Percentiles rank a stretch among this genome's conserved stretches.
phyloP scores from a whole-genome alignment of 805 yeast genomes.

The Candida piceae region DNA sequence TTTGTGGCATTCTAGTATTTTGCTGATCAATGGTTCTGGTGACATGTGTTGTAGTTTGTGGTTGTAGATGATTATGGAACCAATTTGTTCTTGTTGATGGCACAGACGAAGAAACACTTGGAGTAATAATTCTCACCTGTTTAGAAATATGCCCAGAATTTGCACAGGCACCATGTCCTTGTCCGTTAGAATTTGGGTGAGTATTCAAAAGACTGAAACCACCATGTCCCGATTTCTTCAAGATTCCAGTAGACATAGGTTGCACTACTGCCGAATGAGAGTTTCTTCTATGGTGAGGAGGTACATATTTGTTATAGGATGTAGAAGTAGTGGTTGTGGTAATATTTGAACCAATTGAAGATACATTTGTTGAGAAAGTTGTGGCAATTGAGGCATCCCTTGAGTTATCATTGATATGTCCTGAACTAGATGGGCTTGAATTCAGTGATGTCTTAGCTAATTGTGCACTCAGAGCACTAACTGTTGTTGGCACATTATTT shows the following conservation, averaged over 20 bases:
- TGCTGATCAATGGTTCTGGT: background rate
- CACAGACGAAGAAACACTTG: conserved; percentile 31
- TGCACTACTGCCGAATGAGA: conserved; percentile 25
- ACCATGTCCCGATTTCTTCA: conserved; percentile 11
- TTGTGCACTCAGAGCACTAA: conserved; percentile 14
- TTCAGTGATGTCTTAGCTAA: conserved; percentile 12
- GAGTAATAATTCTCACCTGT: conserved; percentile 18
- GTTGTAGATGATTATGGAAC: conserved; percentile 19
- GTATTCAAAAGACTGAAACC: background rate
- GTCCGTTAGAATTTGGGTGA: background rate
- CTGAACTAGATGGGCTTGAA: background rate
- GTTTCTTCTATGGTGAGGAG: conserved; percentile 49
- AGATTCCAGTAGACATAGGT: conserved; percentile 12
- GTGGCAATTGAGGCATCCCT: conserved; percentile 26
- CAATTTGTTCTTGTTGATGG: conserved; percentile 32
- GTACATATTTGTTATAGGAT: conserved; percentile 35
- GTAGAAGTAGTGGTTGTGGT: conserved; percentile 9
- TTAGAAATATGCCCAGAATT: too few relatives aligned
- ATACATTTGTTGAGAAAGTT: conserved; percentile 19
- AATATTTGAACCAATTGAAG: conserved; percentile 23
- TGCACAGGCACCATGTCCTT: conserved; percentile 5
- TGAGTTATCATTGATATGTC: conserved; percentile 10
- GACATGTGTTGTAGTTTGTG: background rate
- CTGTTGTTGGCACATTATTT: conserved; percentile 9
- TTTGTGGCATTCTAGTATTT: background rate